These are phyloP conservation scores for Yarrowia sp. DNA, from an alignment of 805 yeast species.

Conservation along the genomic window DNA sequence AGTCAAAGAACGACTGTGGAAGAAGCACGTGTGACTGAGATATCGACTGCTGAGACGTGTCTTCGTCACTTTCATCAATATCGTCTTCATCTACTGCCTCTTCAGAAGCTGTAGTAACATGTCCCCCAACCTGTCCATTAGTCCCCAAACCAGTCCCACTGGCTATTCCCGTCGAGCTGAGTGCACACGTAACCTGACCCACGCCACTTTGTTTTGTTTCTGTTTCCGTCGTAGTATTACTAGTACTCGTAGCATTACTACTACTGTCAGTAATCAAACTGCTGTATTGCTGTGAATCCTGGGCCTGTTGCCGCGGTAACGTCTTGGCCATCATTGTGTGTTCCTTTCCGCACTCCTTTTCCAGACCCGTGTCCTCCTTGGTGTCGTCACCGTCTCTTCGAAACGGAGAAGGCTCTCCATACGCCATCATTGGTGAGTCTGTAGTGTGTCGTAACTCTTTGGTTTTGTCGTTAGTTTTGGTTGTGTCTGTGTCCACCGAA, in stretches of 20 bases:
- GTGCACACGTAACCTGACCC: background rate
- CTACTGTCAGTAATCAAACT: background rate
- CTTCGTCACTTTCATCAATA: background rate
- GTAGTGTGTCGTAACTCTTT: too few relatives aligned
- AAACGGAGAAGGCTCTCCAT: slow-evolving; percentile 24
- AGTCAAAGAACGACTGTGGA: slow-evolving; percentile 56
- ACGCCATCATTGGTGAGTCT: background rate
- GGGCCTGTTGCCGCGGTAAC: background rate
- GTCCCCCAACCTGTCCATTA: background rate
- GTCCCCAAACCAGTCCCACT: background rate
- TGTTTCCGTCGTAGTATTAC: too few relatives aligned
- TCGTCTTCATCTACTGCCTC: background rate
- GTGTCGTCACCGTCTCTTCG: background rate
- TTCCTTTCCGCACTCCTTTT: background rate
- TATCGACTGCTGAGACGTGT: background rate
- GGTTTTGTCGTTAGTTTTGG: too few relatives aligned
- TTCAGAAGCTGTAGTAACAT: background rate
- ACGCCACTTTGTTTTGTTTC: background rate
- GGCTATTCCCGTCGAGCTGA: background rate
- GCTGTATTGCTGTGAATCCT: background rate
- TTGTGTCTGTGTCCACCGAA: too few relatives aligned
- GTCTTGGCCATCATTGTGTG: too few relatives aligned
- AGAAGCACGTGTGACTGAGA: slow-evolving; percentile 31
- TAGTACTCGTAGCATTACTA: too few relatives aligned
- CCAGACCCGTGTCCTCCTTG: too few relatives aligned